Percentiles rank a stretch among this genome's conserved stretches.
These are phyloP conservation scores for Emericellopsis cladophorae DNA, from an alignment of 2,329 filamentous ascomycete genomes.

Conservation along the genomic window DNA sequence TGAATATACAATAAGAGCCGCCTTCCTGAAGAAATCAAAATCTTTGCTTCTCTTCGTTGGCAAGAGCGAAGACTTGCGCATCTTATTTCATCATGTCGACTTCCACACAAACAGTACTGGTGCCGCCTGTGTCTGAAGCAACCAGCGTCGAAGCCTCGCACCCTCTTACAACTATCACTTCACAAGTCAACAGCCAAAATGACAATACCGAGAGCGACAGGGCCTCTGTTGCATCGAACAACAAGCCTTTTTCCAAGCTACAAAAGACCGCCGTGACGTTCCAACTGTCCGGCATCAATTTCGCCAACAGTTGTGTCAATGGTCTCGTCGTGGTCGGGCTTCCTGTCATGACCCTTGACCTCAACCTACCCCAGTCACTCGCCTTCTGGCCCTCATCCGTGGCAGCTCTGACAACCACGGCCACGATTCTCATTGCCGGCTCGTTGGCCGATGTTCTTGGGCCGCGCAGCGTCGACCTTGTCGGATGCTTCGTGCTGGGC, in stretches of 20 bases:
- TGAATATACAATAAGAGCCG: no score
- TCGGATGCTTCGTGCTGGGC: conserved; percentile 16
- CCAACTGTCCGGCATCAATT: conserved; percentile 11
- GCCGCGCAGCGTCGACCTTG: conserved; percentile 15
- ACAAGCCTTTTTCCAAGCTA: neutral
- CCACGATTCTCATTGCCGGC: conserved; percentile 23
- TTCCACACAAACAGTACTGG: no score
- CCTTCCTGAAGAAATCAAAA: no score
- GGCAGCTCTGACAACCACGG: conserved; percentile 19
- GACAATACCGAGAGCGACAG: neutral
- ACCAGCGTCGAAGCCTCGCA: no score
- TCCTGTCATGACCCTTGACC: conserved; percentile 23
- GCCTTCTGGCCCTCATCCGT: conserved; percentile 26
- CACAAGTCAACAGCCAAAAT: no score
- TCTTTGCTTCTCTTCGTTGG: no score
- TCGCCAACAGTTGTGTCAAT: conserved; percentile 12
- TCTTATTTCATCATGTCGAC: no score
- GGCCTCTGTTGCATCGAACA: neutral
- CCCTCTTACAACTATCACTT: no score
- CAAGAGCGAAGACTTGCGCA: no score
- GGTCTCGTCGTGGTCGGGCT: conserved; percentile 25
- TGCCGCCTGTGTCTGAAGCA: no score
- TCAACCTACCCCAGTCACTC: conserved; percentile 18
- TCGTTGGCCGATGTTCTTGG: conserved; percentile 24
- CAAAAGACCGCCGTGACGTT: conserved; percentile 2